A percentile compares a stretch with the other conserved stretches of the same genome.
phyloP scores from a whole-genome alignment of 164 flowering plant genomes.

The Stephania japonica region DNA sequence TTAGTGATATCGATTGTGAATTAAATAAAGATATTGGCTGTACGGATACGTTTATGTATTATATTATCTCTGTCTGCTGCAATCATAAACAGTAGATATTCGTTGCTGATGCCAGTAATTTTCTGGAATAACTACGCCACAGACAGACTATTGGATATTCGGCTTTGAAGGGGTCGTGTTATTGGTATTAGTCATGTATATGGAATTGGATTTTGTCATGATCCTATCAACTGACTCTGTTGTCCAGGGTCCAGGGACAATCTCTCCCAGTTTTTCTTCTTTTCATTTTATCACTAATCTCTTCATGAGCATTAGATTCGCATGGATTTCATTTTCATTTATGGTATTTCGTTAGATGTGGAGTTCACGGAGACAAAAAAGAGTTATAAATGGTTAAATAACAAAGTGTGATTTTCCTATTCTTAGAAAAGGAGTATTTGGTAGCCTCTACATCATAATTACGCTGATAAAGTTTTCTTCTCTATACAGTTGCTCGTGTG shows the following conservation, averaged over 20 bases:
- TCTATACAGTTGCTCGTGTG: conserved; percentile 10
- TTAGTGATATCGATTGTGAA: neutral
- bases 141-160: too few species aligned
- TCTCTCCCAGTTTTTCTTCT: too few species aligned
- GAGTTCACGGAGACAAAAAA: too few species aligned
- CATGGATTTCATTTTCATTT: too few species aligned
- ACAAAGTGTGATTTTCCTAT: too few species aligned
- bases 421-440: conserved; percentile 7
- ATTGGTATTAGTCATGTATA: too few species aligned
- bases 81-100: neutral
- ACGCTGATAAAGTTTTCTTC: neutral
- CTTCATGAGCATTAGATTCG: neutral
- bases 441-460: neutral
- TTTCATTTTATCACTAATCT: neutral
- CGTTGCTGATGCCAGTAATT: neutral
- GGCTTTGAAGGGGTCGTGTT: too few species aligned
- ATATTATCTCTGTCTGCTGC: neutral
- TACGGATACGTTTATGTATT: neutral
- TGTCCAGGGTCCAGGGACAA: too few species aligned
- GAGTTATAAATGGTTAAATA: too few species aligned
- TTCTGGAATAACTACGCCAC: neutral
- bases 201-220: too few species aligned
- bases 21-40: neutral
- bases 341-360: too few species aligned
- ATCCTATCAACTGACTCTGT: too few species aligned